phyloP scores from a whole-genome alignment of 1,284 basidiomycete species.

The Cryptococcus maquisensis region DNA sequence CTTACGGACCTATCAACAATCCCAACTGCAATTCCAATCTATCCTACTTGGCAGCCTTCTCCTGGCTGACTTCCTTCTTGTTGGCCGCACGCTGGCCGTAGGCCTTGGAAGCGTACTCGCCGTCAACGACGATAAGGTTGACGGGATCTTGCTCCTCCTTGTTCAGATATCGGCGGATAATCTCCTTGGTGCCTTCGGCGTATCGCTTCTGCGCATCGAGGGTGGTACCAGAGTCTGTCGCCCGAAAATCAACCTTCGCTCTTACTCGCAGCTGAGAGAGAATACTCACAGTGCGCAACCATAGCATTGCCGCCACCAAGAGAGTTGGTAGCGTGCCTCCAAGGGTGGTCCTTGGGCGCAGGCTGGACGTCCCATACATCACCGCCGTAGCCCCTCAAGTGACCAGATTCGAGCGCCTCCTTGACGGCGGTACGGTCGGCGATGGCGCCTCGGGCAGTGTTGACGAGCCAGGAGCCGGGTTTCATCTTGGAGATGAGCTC shows the following conservation, averaged over 20 bases:
- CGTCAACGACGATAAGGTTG: slow-evolving; percentile 73
- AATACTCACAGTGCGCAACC: slow-evolving; percentile 50
- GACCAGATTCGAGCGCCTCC: slow-evolving; percentile 71
- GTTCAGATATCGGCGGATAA: slow-evolving; percentile 72
- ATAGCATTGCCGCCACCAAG: slow-evolving; percentile 76
- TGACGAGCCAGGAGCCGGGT: slow-evolving; percentile 82
- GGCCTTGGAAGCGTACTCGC: slow-evolving; percentile 51
- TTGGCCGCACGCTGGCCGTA: slow-evolving; percentile 37
- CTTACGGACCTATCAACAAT: background rate
- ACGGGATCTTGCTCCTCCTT: slow-evolving; percentile 66
- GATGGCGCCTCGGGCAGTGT: slow-evolving; percentile 92
- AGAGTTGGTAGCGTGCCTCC: slow-evolving; percentile 76
- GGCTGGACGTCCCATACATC: slow-evolving; percentile 63
- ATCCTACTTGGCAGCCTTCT: slow-evolving; percentile 8
- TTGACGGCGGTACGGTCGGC: slow-evolving; percentile 78
- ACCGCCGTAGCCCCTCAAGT: slow-evolving; percentile 65
- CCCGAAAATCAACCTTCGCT: slow-evolving; percentile 5
- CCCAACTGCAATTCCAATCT: background rate
- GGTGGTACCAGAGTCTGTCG: slow-evolving; percentile 76
- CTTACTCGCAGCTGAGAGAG: background rate
- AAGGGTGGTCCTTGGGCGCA: slow-evolving; percentile 77
- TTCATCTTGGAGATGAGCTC: slow-evolving; percentile 87
- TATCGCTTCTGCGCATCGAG: slow-evolving; percentile 89
- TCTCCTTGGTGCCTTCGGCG: slow-evolving; percentile 71
- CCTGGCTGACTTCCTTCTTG: slow-evolving; percentile 14